phyloP scores from a whole-genome alignment of 2,329 filamentous ascomycete species.

The Epichloe elymi region DNA sequence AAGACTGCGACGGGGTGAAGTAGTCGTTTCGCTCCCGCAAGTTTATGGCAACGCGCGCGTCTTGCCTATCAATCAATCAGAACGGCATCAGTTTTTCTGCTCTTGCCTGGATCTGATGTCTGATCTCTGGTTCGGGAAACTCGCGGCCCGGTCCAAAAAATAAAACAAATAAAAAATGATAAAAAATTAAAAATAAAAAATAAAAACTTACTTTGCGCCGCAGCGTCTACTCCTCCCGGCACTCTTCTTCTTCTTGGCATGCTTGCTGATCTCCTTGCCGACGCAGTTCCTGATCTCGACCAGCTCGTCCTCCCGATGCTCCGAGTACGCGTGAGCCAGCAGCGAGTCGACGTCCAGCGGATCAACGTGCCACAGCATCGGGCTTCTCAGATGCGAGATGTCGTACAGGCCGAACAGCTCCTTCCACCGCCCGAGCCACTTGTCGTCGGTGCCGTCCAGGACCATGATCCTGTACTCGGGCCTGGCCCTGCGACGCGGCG shows the following conservation, averaged over 20 bases:
- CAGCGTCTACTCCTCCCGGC: conserved; percentile 16
- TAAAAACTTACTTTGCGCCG: conserved; percentile 28
- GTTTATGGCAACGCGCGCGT: conserved; percentile 41
- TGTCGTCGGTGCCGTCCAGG: conserved; percentile 48
- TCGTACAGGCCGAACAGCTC: conserved; percentile 53
- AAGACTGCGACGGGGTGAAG: conserved; percentile 46
- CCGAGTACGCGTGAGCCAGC: conserved; percentile 52
- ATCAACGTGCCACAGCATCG: conserved; percentile 75
- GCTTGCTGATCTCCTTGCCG: conserved; percentile 69
- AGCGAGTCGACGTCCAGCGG: conserved; percentile 62
- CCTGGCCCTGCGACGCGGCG: conserved; percentile 1
- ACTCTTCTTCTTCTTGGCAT: conserved; percentile 56
- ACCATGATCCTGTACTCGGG: conserved; percentile 40
- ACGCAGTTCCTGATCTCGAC: conserved; percentile 62
- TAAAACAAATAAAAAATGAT: too few species aligned
- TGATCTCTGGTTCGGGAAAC: neutral
- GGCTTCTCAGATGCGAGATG: conserved; percentile 61
- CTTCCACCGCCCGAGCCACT: conserved; percentile 63
- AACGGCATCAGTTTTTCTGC: neutral
- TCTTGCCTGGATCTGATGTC: neutral
- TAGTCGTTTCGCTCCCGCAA: conserved; percentile 57
- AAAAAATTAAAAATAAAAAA: too few species aligned
- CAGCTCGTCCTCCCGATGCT: conserved; percentile 48
- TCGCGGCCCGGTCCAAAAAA: neutral
- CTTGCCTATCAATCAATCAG: conserved; percentile 20